phyloP scores from a whole-genome alignment of 2,329 filamentous ascomycete species.

The Colletotrichum aenigma region DNA sequence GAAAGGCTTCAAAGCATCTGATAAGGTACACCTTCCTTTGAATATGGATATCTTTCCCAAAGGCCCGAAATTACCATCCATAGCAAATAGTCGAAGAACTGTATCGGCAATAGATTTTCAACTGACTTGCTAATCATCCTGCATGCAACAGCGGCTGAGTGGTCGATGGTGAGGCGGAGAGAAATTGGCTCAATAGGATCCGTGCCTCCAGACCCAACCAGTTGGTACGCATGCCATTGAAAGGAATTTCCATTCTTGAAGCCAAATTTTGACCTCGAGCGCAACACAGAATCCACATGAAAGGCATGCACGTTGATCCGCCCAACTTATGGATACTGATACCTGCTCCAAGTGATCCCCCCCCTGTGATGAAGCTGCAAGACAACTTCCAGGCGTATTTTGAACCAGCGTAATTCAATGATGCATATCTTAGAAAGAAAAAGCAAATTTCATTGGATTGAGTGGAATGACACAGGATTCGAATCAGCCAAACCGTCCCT shows the following conservation, averaged over 20 bases:
- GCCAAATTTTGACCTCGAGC: rapidly evolving
- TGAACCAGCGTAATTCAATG: background rate
- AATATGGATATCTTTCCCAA: background rate
- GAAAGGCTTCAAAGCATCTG: rapidly evolving
- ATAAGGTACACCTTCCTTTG: rapidly evolving
- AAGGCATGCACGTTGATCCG: background rate
- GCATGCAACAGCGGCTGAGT: background rate
- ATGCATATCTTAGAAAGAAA: background rate
- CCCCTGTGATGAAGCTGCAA: background rate
- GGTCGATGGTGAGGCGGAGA: background rate
- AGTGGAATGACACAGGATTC: rapidly evolving
- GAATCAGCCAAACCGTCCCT: background rate
- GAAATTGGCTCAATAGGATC: rapidly evolving
- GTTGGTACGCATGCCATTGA: background rate
- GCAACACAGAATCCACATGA: rapidly evolving
- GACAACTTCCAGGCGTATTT: background rate
- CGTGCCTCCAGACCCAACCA: background rate
- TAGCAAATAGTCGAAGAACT: background rate
- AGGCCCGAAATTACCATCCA: too few relatives aligned
- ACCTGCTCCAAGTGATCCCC: background rate
- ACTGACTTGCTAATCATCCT: background rate
- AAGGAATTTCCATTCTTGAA: background rate
- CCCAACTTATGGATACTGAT: background rate
- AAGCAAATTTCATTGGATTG: background rate
- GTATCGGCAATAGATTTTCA: background rate